These are phyloP conservation scores for Scenedesmus sp. DNA, from an alignment of 163 green algal genomes.

Conservation along the genomic window DNA sequence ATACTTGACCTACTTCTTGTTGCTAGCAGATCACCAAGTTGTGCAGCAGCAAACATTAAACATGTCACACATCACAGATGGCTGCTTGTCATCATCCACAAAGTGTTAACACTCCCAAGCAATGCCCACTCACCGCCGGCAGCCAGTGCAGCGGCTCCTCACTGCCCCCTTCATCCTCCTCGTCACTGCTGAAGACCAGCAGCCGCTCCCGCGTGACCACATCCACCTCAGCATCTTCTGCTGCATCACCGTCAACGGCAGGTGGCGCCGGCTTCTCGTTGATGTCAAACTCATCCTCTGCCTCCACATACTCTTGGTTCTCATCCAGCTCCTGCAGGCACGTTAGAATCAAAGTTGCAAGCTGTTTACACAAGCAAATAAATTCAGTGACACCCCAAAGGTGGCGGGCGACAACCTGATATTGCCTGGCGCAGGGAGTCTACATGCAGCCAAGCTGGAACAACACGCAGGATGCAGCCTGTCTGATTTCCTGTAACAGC, in stretches of 20 bases:
- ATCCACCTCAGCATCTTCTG: slow-evolving; percentile 58
- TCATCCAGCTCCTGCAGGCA: slow-evolving; percentile 77
- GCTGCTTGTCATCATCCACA: too few species aligned
- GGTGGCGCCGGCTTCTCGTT: slow-evolving; percentile 52
- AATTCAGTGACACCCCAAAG: background rate
- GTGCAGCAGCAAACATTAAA: too few species aligned
- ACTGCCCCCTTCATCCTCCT: slow-evolving; percentile 52
- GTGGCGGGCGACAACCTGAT: background rate
- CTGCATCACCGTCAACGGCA: background rate
- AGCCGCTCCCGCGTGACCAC: slow-evolving; percentile 52
- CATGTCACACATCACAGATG: too few species aligned
- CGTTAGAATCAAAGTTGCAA: background rate
- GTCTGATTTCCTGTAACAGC: background rate
- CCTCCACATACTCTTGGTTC: slow-evolving; percentile 89
- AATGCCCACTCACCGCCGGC: slow-evolving; percentile 46
- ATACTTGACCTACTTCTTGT: too few species aligned
- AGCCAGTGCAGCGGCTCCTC: slow-evolving; percentile 56
- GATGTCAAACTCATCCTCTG: slow-evolving; percentile 90
- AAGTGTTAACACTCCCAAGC: too few species aligned
- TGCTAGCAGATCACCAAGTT: too few species aligned
- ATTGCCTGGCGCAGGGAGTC: background rate
- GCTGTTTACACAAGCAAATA: background rate
- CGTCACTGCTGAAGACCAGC: slow-evolving; percentile 59
- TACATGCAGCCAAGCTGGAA: too few species aligned
- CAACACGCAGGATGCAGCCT: background rate